Evolutionary conservation across 768 basidiomycete species (phyloP).

Genomic region (Hericium erinaceus): DNA sequence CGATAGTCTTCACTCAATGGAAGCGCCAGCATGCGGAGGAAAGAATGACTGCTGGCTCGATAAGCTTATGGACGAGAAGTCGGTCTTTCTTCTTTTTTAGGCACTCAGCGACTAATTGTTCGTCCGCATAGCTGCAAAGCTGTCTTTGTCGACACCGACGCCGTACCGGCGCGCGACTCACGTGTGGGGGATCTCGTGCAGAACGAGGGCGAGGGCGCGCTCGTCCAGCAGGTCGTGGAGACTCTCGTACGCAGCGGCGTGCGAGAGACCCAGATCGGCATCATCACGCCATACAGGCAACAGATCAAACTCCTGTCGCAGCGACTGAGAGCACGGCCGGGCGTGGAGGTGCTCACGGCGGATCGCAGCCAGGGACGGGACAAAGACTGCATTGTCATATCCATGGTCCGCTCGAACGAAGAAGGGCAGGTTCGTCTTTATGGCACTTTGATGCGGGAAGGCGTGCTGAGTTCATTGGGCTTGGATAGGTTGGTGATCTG

Average conservation of each 20-base stretch:
- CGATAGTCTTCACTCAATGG: slow-evolving; percentile 30
- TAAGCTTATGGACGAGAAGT: slow-evolving; percentile 56
- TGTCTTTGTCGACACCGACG: slow-evolving; percentile 91
- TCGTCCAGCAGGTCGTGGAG: slow-evolving; percentile 59
- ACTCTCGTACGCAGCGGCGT: slow-evolving; percentile 61
- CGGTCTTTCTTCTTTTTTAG: slow-evolving; percentile 14
- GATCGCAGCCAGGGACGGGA: slow-evolving; percentile 93
- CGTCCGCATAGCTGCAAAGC: slow-evolving; percentile 56
- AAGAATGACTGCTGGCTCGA: slow-evolving; percentile 62
- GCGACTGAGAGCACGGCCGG: slow-evolving; percentile 43
- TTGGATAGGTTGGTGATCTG: slow-evolving; percentile 73
- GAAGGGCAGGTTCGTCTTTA: slow-evolving; percentile 52
- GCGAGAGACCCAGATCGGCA: slow-evolving; percentile 60
- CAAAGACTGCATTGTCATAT: slow-evolving; percentile 91
- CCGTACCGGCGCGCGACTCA: slow-evolving; percentile 68
- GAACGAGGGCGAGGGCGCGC: slow-evolving; percentile 70
- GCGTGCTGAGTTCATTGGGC: not conserved
- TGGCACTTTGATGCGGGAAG: not conserved
- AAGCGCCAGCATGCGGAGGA: slow-evolving; percentile 19
- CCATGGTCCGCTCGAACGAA: slow-evolving; percentile 85
- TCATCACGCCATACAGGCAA: slow-evolving; percentile 90
- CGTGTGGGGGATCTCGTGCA: slow-evolving; percentile 84
- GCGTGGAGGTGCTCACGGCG: slow-evolving; percentile 81
- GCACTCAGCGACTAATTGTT: not conserved
- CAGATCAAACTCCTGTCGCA: slow-evolving; percentile 85